Evolutionary conservation across 2,329 filamentous ascomycete species (phyloP), one percentile per base, ranked within the genome.

Genomic region (Cryphonectria radicalis): DNA sequence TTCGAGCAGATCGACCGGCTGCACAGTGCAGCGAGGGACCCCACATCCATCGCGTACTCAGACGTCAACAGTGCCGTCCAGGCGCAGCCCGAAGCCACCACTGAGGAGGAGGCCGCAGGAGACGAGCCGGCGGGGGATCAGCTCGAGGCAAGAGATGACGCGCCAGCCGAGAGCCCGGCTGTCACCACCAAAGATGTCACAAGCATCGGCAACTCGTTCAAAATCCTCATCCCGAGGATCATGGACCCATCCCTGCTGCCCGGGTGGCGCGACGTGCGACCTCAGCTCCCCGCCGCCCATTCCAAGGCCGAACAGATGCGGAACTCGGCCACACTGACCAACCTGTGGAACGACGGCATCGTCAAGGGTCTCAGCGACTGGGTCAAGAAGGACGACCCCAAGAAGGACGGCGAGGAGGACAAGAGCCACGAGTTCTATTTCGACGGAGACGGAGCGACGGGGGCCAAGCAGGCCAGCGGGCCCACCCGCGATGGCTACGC

Each of bases 241-340:
- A 82, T 88, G 67, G 88, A 90, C 74, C 82, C 87, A 3, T 85
- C 87, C 0, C 76, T 90, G 1, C 80, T 85, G 0, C 88, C 88
- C 0, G 87, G 85, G 1, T 90, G 88, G 84, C 77, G 81, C 8
- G 77, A 77, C 4, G 79, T 79, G 13, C 82, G 87, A 2, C 82
- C 82, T 0, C 68, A 76, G 2, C 82, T 86, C 1, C 81, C 84
- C 1, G 74, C 71, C 19, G 85, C 85, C 14, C 85, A 87, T 74
- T 83, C 80, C 19, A 81, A 81, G 53, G 81, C 84, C 2, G 86
- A 88, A 73, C 84, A 89, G 73, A 80, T 87, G 75, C 86, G 85
- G 71, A 89, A 88, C 72, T 86, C 87, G 1, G 83, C 84, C 1
- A 82, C 83, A 65, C 76, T 90, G 57, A 86, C 86, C 0, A 76